Evolutionary conservation across 306 rosid species (phyloP).

Genomic region (Vachellia collinsii): DNA sequence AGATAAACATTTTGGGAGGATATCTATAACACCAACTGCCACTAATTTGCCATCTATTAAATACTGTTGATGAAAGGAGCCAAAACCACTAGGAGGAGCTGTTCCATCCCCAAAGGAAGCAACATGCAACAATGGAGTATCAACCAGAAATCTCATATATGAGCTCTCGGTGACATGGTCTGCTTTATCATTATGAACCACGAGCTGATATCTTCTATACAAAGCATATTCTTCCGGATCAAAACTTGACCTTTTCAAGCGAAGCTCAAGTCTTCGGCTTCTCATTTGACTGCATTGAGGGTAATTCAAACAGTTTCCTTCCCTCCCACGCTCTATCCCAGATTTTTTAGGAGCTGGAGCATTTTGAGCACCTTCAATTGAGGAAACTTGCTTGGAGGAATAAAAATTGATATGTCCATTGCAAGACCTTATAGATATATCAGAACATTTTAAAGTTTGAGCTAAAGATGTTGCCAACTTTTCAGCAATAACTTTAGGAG

Average conservation of each 20-base stretch:
- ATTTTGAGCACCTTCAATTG: conserved; percentile 44
- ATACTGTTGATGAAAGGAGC: conserved; percentile 98
- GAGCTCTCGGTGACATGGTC: conserved; percentile 65
- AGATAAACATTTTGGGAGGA: conserved; percentile 91
- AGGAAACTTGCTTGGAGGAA: conserved; percentile 57
- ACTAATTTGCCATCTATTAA: conserved; percentile 76
- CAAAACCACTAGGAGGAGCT: conserved; percentile 90
- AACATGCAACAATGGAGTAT: conserved; percentile 72
- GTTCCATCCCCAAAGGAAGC: conserved; percentile 69
- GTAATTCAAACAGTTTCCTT: conserved; percentile 44
- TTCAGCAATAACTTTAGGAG: conserved; percentile 70
- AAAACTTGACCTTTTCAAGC: conserved; percentile 77
- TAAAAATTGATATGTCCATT: conserved; percentile 91
- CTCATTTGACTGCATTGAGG: conserved; percentile 44
- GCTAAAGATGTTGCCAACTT: conserved; percentile 59
- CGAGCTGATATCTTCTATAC: conserved; percentile 71
- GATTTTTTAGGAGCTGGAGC: conserved; percentile 41
- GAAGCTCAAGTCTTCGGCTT: conserved; percentile 70
- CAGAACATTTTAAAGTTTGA: conserved; percentile 45
- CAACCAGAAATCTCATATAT: conserved; percentile 81
- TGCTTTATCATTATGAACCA: conserved; percentile 82
- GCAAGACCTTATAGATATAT: conserved; percentile 73
- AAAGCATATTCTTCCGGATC: conserved; percentile 78
- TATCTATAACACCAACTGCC: conserved; percentile 96
- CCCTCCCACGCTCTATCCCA: conserved; percentile 41